These are phyloP conservation scores for Telopea speciosissima DNA, from an alignment of 177 flowering plant genomes.

Conservation along the genomic window DNA sequence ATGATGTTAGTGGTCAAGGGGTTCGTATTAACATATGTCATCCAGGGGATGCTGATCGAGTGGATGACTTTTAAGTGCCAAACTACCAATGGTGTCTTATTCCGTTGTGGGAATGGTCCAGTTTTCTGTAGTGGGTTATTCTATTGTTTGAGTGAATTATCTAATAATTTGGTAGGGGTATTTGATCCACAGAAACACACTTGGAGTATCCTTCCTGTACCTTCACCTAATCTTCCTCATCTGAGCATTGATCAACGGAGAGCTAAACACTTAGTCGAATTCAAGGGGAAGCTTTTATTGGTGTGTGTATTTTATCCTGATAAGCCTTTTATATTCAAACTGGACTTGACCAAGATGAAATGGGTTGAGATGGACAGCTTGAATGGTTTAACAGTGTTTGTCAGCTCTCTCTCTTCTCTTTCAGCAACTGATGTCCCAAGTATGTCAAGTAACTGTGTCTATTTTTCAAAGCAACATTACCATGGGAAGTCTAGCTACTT, in stretches of 20 bases:
- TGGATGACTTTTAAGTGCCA: conserved; percentile 47
- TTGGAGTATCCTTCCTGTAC: conserved; percentile 44
- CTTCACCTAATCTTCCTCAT: conserved; percentile 45
- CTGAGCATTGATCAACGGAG: conserved; percentile 22
- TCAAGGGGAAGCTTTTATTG: conserved; percentile 42
- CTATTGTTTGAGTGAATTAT: conserved; percentile 43
- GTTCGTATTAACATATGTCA: conserved; percentile 48
- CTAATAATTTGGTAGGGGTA: conserved; percentile 43
- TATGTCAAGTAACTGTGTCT: background rate
- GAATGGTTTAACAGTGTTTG: conserved; percentile 30
- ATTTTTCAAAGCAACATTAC: conserved; percentile 41
- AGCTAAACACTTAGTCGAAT: conserved; percentile 47
- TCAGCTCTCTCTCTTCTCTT: conserved; percentile 47
- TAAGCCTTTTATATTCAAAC: conserved; percentile 48
- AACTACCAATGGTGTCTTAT: conserved; percentile 31
- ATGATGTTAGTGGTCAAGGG: conserved; percentile 17
- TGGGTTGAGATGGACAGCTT: conserved; percentile 46
- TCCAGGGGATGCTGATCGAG: conserved; percentile 41
- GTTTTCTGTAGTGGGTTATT: conserved; percentile 49
- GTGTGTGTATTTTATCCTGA: conserved; percentile 41
- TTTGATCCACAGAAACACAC: conserved; percentile 34
- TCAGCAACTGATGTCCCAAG: conserved; percentile 37
- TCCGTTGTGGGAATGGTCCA: conserved; percentile 49
- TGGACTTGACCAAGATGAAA: conserved; percentile 31
- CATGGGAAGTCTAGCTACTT: conserved; percentile 53